Percentiles rank a stretch among this genome's conserved stretches.
Evolutionary conservation across 1,139 yeast species (phyloP).

Genomic region (Pichia cactophila): DNA sequence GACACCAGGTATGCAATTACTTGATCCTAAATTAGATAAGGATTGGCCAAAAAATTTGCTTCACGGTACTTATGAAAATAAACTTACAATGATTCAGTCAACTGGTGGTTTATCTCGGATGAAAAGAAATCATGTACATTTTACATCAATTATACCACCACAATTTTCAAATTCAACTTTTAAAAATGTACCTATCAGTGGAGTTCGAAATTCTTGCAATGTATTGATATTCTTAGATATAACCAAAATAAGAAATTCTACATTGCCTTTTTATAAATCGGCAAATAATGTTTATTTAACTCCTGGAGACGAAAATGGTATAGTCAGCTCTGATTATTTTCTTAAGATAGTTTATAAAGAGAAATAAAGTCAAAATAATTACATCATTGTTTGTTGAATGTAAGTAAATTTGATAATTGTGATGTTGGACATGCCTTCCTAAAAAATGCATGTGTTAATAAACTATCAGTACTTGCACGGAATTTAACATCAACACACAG

Average conservation of each 20-base stretch:
- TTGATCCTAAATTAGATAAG: slow-evolving; percentile 12
- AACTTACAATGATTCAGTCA: slow-evolving; percentile 41
- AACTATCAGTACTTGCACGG: slow-evolving; percentile 85
- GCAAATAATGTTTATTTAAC: slow-evolving; percentile 71
- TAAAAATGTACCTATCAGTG: slow-evolving; percentile 46
- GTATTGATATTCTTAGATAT: slow-evolving; percentile 60
- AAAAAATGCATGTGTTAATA: slow-evolving; percentile 75
- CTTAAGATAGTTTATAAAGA: slow-evolving; percentile 19
- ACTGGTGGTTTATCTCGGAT: slow-evolving; percentile 58
- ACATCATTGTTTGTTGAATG: slow-evolving; percentile 16
- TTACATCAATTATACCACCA: slow-evolving; percentile 42
- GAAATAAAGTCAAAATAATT: neutral
- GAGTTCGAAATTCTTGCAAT: slow-evolving; percentile 57
- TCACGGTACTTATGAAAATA: slow-evolving; percentile 71
- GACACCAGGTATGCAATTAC: slow-evolving; percentile 34
- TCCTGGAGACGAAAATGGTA: slow-evolving; percentile 51
- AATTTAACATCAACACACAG: slow-evolving; percentile 91
- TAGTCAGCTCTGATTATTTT: slow-evolving; percentile 42
- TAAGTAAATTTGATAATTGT: slow-evolving; percentile 54
- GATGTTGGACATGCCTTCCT: slow-evolving; percentile 61
- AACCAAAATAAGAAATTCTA: slow-evolving; percentile 35
- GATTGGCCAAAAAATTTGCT: slow-evolving; percentile 43
- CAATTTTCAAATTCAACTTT: slow-evolving; percentile 6
- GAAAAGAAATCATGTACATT: slow-evolving; percentile 80
- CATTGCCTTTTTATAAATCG: slow-evolving; percentile 54